Conservation (phyloP, 257 asterid species). For the Parsonsia alboflavescens region DNA sequence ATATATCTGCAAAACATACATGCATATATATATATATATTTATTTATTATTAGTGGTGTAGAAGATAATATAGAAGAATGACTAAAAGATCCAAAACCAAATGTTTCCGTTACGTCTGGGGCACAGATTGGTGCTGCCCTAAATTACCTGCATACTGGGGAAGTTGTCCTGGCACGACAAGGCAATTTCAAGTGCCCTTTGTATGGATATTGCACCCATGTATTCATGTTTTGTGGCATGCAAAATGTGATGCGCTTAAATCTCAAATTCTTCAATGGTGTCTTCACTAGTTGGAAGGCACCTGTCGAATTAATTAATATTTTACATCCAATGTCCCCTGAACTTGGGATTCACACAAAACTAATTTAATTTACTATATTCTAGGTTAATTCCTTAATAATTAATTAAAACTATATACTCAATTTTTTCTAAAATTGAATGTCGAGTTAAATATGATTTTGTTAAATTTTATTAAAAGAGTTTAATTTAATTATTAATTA, state of each 20-base stretch:
- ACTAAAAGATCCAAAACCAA: no score
- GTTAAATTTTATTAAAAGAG: no score
- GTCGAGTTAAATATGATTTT: no score
- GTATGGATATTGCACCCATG: conserved; percentile 29
- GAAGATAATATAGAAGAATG: no score
- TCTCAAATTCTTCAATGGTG: neutral
- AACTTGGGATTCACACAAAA: neutral
- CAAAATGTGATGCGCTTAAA: neutral
- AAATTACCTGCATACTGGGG: neutral
- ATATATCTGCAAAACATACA: no score
- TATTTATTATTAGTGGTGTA: no score
- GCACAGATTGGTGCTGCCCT: conserved; percentile 6
- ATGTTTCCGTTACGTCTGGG: neutral
- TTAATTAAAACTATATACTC: no score
- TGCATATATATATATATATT: no score
- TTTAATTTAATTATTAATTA: no score
- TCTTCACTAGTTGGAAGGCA: conserved; percentile 22
- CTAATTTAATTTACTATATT: no score
- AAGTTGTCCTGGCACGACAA: conserved; percentile 12
- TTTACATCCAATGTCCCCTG: neutral
- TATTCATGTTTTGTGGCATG: neutral
- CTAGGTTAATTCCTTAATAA: no score
- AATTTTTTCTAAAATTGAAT: no score
- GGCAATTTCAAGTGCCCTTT: conserved; percentile 29
- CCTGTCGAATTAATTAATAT: neutral